phyloP scores from a whole-genome alignment of 2,329 filamentous ascomycete species.

The Calonectria montana region DNA sequence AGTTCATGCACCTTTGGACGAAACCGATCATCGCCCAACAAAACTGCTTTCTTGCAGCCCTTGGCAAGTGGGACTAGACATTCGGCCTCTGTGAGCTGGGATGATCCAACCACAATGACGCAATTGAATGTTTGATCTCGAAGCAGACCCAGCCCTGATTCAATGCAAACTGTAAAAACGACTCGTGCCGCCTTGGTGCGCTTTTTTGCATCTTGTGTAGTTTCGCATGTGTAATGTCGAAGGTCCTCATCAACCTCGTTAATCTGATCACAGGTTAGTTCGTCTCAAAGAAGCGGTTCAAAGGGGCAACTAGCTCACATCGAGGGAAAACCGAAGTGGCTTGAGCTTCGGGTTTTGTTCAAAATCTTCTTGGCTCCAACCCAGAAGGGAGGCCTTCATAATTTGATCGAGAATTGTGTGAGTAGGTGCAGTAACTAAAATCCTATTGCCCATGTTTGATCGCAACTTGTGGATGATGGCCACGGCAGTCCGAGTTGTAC shows the following conservation, averaged over 20 bases:
- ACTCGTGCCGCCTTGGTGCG: conserved; percentile 49
- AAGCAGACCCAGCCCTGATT: conserved; percentile 54
- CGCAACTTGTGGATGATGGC: conserved; percentile 48
- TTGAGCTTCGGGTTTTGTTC: neutral
- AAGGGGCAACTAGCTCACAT: conserved; percentile 7
- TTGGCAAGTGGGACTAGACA: conserved; percentile 55
- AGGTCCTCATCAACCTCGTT: conserved; percentile 49
- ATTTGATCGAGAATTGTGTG: conserved; percentile 60
- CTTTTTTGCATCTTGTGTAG: conserved; percentile 51
- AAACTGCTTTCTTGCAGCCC: conserved; percentile 53
- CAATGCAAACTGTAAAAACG: conserved; percentile 59
- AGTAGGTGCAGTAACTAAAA: conserved; percentile 56
- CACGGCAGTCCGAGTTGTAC: conserved; percentile 56
- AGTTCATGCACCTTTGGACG: conserved; percentile 54
- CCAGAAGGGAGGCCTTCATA: conserved; percentile 47
- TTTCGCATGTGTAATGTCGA: conserved; percentile 50
- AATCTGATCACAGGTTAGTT: conserved; percentile 34
- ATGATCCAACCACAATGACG: conserved; percentile 59
- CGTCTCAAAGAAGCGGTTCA: neutral
- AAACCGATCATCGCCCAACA: conserved; percentile 60
- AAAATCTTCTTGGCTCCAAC: neutral
- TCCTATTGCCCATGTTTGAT: conserved; percentile 34
- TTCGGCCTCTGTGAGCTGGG: conserved; percentile 57
- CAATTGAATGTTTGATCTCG: conserved; percentile 51
- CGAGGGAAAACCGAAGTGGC: conserved; percentile 28